These are phyloP conservation scores for Aspergillus pseudoglaucus DNA, from an alignment of 2,329 filamentous ascomycete species.

Conservation along the genomic window DNA sequence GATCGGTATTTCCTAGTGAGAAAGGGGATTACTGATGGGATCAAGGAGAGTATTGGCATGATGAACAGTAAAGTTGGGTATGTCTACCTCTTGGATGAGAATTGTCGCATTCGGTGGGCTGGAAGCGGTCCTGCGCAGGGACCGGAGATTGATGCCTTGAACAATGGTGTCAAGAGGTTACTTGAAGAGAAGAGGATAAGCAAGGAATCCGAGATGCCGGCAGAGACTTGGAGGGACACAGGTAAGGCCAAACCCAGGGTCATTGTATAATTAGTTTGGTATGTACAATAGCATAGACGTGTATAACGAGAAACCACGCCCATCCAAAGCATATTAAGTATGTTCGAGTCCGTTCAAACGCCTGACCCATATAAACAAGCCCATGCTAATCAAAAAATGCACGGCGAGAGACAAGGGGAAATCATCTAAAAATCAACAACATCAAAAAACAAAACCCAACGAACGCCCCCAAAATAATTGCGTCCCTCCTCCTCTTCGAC, in stretches of 20 bases:
- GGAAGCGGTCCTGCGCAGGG: conserved; percentile 55
- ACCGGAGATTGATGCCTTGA: conserved; percentile 37
- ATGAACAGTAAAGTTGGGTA: conserved; percentile 91
- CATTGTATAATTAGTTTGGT: conserved; percentile 8
- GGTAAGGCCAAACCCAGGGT: conserved; percentile 12
- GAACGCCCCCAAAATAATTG: conserved; percentile 84
- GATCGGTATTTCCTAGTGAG: conserved; percentile 54
- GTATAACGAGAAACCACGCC: conserved; percentile 6
- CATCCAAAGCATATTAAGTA: neutral
- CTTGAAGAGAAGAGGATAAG: conserved; percentile 33
- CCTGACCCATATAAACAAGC: conserved; percentile 2
- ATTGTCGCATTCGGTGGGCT: conserved; percentile 90
- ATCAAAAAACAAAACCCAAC: conserved; percentile 87
- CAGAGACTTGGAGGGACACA: conserved; percentile 12
- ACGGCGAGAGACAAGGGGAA: neutral
- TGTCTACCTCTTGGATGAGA: conserved; percentile 79
- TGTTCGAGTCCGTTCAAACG: neutral
- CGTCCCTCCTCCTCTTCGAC: conserved; percentile 88
- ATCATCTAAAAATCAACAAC: conserved; percentile 69
- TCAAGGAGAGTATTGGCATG: conserved; percentile 58
- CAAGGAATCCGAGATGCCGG: conserved; percentile 15
- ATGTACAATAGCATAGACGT: conserved; percentile 9
- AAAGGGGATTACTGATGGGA: conserved; percentile 49
- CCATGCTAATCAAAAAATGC: neutral
- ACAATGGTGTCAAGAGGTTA: conserved; percentile 36